A percentile compares a stretch with the other conserved stretches of the same genome.
Conservation (phyloP, 352 stramenopile species). For the Phytophthora syringae region DNA sequence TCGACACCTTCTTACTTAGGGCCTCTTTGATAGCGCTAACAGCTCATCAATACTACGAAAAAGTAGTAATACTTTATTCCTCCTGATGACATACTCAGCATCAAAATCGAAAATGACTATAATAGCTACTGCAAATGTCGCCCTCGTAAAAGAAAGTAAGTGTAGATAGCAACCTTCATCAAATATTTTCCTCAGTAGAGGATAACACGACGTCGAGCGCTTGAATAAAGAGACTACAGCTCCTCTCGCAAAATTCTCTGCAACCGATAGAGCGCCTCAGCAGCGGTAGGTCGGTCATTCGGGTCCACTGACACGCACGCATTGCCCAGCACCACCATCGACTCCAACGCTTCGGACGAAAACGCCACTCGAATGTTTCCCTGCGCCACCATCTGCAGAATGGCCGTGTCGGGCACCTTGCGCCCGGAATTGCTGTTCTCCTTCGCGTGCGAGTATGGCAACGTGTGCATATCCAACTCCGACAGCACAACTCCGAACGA, state of each 20-base stretch:
- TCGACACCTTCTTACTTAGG: no score
- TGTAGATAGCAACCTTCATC: no score
- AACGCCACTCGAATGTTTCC: slow-evolving; percentile 28
- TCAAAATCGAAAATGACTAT: no score
- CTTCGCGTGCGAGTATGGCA: slow-evolving; percentile 25
- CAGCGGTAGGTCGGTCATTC: slow-evolving; percentile 24
- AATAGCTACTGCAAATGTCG: no score
- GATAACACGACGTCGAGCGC: no score
- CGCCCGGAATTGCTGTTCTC: slow-evolving; percentile 9
- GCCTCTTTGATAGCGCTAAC: no score
- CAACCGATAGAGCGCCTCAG: slow-evolving; percentile 21
- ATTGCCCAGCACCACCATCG: slow-evolving; percentile 11
- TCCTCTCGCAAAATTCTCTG: slow-evolving; percentile 16
- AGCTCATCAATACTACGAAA: no score
- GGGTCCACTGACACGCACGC: slow-evolving; percentile 22
- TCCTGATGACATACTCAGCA: no score
- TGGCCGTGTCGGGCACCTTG: slow-evolving; percentile 15
- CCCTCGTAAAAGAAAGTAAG: no score
- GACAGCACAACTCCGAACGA: slow-evolving; percentile 25
- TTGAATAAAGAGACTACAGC: no score
- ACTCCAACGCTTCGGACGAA: slow-evolving; percentile 6
- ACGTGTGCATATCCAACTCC: slow-evolving; percentile 42
- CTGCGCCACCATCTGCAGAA: slow-evolving; percentile 25
- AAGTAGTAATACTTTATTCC: no score
- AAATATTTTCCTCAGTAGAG: no score